A percentile compares a stretch with the other conserved stretches of the same genome.
Evolutionary conservation across 163 green algal species (phyloP).

Genomic region (Chlorella variabilis): DNA sequence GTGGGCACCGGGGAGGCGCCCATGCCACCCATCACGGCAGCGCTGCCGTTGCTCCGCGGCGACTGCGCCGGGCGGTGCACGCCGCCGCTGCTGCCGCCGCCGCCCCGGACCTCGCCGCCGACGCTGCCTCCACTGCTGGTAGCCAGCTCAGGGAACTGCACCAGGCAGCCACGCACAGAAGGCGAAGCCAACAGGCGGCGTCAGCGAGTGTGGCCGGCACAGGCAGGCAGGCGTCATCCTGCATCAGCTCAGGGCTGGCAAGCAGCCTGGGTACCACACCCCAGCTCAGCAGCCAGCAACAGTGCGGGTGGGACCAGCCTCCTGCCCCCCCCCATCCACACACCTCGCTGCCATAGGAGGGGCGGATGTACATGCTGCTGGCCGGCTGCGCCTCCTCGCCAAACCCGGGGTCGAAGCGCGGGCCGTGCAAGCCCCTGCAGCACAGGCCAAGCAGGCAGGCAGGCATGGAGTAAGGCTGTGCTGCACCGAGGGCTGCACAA

Average conservation of each 20-base stretch:
- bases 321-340: no score
- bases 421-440: constrained; percentile 8
- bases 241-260: no score
- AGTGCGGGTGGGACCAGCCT: no score
- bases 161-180: neutral
- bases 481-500: no score
- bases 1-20: neutral
- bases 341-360: constrained; percentile 52
- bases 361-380: constrained; percentile 44
- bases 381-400: constrained; percentile 34
- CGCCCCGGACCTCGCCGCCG: neutral
- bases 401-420: constrained; percentile 46
- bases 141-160: constrained; percentile 54
- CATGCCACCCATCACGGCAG: neutral
- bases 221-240: no score
- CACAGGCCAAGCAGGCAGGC: no score
- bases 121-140: constrained; percentile 10
- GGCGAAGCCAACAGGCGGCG: no score
- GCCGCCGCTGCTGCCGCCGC: constrained; percentile 4
- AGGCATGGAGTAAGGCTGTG: no score
- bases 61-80: neutral
- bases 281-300: no score
- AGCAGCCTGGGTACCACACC: neutral
- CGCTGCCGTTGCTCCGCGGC: constrained; percentile 30
- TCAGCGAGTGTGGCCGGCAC: no score